Evolutionary conservation across 108 stramenopile species (phyloP).

Genomic region (Mediolabrus comicus): DNA sequence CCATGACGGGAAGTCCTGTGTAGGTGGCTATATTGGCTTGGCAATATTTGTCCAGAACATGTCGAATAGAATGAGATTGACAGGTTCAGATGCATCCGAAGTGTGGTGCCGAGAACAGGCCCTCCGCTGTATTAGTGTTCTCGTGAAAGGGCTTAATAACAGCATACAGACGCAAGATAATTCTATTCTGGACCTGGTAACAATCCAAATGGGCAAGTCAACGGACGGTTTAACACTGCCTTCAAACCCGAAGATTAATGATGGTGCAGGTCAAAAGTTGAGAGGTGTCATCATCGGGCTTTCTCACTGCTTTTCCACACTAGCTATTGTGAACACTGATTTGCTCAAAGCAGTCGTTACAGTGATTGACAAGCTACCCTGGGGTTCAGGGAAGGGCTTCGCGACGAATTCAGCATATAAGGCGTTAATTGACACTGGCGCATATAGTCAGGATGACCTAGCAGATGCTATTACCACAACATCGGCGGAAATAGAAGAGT

Average conservation of each 20-base stretch:
- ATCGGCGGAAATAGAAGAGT: neutral
- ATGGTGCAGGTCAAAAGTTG: constrained; percentile 27
- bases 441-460: constrained; percentile 37
- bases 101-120: neutral
- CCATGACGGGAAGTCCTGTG: constrained; percentile 38
- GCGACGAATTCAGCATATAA: constrained; percentile 42
- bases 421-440: constrained; percentile 19
- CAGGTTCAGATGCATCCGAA: neutral
- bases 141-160: neutral
- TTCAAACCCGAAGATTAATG: neutral
- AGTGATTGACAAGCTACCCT: constrained; percentile 56
- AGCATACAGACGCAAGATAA: neutral
- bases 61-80: neutral
- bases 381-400: constrained; percentile 69
- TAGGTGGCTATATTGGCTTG: constrained; percentile 62
- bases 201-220: constrained; percentile 34
- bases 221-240: constrained; percentile 28
- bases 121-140: neutral
- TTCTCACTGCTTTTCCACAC: constrained; percentile 41
- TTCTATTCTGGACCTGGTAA: constrained; percentile 26
- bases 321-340: constrained; percentile 41
- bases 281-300: constrained; percentile 51
- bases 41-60: constrained; percentile 51
- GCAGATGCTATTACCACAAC: constrained; percentile 4
- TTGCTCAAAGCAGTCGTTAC: constrained; percentile 40